Conservation (phyloP, 2,329 filamentous ascomycete genomes). For the Alternaria postmessia region DNA sequence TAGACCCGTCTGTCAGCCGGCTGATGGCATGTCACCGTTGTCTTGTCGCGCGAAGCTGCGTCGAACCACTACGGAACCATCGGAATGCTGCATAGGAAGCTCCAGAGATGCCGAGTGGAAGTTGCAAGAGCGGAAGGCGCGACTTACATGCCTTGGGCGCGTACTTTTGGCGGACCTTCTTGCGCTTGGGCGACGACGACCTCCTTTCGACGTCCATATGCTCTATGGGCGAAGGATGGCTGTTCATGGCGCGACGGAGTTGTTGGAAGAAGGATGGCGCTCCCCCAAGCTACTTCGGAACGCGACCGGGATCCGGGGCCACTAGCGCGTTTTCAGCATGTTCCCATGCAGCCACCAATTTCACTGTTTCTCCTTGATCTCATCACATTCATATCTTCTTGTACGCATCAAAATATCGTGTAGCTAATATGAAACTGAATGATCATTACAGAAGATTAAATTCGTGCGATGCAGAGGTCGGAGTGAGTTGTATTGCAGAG, state of each 20-base stretch:
- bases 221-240: constrained; percentile 24
- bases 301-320: constrained; percentile 21
- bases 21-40: background rate
- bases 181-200: constrained; percentile 44
- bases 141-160: constrained; percentile 47
- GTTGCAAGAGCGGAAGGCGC: constrained; percentile 7
- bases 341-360: background rate
- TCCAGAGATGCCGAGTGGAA: constrained; percentile 3
- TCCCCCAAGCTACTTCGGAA: constrained; percentile 25
- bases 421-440: background rate
- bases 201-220: constrained; percentile 30
- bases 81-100: constrained; percentile 30
- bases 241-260: constrained; percentile 35
- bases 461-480: background rate
- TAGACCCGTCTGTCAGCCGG: constrained; percentile 28
- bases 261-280: constrained; percentile 24
- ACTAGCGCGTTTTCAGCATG: constrained; percentile 3
- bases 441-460: background rate
- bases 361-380: background rate
- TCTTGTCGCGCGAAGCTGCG: constrained; percentile 4
- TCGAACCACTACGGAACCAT: constrained; percentile 32
- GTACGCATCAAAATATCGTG: background rate
- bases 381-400: background rate
- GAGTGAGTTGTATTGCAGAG: background rate
- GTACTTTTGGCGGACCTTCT: constrained; percentile 49